Evolutionary conservation across 805 yeast species (phyloP), one percentile per base, ranked within the genome.

Genomic region (Sugiyamaella americana): DNA sequence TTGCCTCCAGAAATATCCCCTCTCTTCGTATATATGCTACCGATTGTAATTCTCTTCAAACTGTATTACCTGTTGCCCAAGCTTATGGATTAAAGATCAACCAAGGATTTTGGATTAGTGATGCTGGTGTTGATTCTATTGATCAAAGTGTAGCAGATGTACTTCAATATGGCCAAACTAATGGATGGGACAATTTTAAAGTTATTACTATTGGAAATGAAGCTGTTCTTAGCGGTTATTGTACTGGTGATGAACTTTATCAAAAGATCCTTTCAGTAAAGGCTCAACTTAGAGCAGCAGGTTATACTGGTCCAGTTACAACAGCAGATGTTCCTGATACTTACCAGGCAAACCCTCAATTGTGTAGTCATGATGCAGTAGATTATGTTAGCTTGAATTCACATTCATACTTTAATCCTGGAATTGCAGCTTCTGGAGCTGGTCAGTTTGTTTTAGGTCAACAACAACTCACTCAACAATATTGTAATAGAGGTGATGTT

Each of bases 251-350:
- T 20, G 84, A 82, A n/a, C 74, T 89, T 55, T 69, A 81, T 26
- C 38, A 65, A 41, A 87, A 86, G 66, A 82, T 87, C 51, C 47
- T 77, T 1, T 65, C 77, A 10, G 93, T 87, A 43, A 84, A 80
- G 63, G 32, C 72, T 10, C 65, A 66, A 51, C 74, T 89, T 47
- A 60, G 67, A 47, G 65, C 61, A 43, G 89, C 87, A 22, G 97
- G 97, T 34, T 89, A 80, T 68, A 65, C 70, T 6, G 96, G 96
- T 44, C 59, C 67, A 46, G 73, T 88, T 40, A 82, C 94, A 19
- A 88, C 95, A 17, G 78, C 95, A 47, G 97, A 89, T 64, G 95
- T 96, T 46, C 93, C 96, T n/a, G 83, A 76, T 11, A 66, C 80
- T 17, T 88, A 74, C 64, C 75, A 75, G 60, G 61, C 69, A 43